Conservation (phyloP, 352 stramenopile species). For the Pythium oligandrum region DNA sequence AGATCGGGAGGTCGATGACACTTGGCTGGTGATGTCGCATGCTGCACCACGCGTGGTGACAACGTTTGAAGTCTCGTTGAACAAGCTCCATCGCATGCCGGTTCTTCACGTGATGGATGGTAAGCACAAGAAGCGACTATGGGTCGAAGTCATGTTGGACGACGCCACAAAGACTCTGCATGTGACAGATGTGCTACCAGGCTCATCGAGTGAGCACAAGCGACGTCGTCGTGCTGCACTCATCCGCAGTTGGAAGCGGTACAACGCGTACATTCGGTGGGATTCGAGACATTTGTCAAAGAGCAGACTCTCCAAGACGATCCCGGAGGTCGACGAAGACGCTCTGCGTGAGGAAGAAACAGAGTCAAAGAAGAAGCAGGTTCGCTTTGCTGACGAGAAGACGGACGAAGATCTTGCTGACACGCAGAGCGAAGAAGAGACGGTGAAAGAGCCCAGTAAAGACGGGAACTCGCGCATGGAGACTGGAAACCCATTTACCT, state of each 20-base stretch:
- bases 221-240: conserved; percentile 58
- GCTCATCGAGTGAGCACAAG: conserved; percentile 65
- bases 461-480: too few species aligned
- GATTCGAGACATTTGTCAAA: conserved; percentile 31
- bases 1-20: conserved; percentile 21
- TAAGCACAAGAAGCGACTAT: conserved; percentile 55
- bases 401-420: conserved; percentile 3
- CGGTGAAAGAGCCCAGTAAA: too few species aligned
- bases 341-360: conserved; percentile 1
- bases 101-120: conserved; percentile 73
- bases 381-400: conserved; percentile 47
- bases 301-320: conserved; percentile 11
- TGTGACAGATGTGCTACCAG: conserved; percentile 77
- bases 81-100: conserved; percentile 75
- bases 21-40: not conserved
- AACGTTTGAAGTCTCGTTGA: conserved; percentile 77
- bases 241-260: conserved; percentile 74
- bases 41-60: conserved; percentile 35
- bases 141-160: conserved; percentile 73
- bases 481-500: not conserved
- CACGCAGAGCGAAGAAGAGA: not conserved
- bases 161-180: conserved; percentile 77
- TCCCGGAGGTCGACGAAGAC: not conserved
- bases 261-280: conserved; percentile 64
- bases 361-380: conserved; percentile 46